phyloP scores from a whole-genome alignment of 495 filamentous ascomycete species.

The Glarea lozoyensis region DNA sequence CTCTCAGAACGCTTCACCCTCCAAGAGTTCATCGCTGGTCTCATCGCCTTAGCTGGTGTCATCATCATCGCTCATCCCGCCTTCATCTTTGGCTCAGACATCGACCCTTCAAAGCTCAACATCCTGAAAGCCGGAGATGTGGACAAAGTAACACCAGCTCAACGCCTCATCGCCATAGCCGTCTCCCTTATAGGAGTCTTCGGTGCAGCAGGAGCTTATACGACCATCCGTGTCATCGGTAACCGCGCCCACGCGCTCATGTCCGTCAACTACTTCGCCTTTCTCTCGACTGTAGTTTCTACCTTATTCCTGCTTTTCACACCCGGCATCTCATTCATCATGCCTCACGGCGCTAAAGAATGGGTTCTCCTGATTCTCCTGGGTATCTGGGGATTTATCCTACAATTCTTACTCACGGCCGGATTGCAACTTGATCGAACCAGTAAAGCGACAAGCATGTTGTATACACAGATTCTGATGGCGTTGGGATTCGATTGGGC shows the following conservation, averaged over 20 bases:
- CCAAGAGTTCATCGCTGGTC: conserved; percentile 56
- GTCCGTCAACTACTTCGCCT: conserved; percentile 70
- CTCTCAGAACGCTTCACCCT: conserved; percentile 56
- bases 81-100: conserved; percentile 32
- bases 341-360: conserved; percentile 49
- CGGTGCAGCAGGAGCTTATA: conserved; percentile 62
- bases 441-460: conserved; percentile 68
- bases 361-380: conserved; percentile 60
- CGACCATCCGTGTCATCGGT: conserved; percentile 70
- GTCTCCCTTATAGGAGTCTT: conserved; percentile 63
- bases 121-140: conserved; percentile 9
- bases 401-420: conserved; percentile 73
- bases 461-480: conserved; percentile 78
- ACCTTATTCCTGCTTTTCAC: conserved; percentile 25
- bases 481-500: conserved; percentile 65
- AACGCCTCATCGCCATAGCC: conserved; percentile 59
- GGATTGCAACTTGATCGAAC: conserved; percentile 58
- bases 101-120: too few species aligned
- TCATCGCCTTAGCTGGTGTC: conserved; percentile 64
- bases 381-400: conserved; percentile 62
- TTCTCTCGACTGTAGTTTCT: conserved; percentile 50
- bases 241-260: conserved; percentile 69
- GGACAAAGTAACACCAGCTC: conserved; percentile 35
- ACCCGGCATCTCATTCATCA: conserved; percentile 41
- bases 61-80: conserved; percentile 67